Base-by-base conservation (phyloP, 2,329 filamentous ascomycete species). In the Davidsoniella eucalypti region DNA sequence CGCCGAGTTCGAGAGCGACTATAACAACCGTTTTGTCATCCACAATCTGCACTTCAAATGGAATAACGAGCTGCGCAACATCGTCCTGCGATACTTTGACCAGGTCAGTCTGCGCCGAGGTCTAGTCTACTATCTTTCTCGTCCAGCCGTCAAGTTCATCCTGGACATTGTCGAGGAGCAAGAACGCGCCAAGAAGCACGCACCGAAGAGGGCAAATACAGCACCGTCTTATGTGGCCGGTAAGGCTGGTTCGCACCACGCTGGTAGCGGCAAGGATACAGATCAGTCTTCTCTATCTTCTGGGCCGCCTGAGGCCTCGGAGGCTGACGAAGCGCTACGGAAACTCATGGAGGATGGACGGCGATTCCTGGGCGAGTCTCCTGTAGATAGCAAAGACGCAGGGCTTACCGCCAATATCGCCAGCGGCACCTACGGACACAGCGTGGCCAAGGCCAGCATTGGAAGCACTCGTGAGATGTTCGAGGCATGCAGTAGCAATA, bases 11-110 rank as follows among this genome's bases (percentile, higher is more conserved):
- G 81, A 85, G 45, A 94, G 84, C 63, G 88, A 96, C 61, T 98
- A 95, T 70, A 92, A 93, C 62, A 98, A 98, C 61, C 84, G 92
- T 2, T 98, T 98, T 68, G 90, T 96, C 58, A 84, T 98, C 48
- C 92, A 98, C 69, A 98, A 98, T 59, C 77, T 93, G 61, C 92
- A 98, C 60, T 69, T 98, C 52, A 98, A 98, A 64, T 98, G 92
- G 92, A 96, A 94, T 67, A 98, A 98, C 58, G 78, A 88, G 9
- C 67, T 98, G 37, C 80, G 92, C 53, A 96, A 98, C 61, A 95
- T 95, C 59, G 92, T 98, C 46, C 75, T 98, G 39, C 85, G 92
- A 21, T 98, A 98, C 63, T 93, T 92, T 55, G 92, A 98, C 61
- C 92, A 98, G 68, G 92, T 94, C 59, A 87, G 88, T 61, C 93